These are phyloP conservation scores for Hemileia vastatrix DNA, from an alignment of 1,284 basidiomycete species.

Conservation along the genomic window DNA sequence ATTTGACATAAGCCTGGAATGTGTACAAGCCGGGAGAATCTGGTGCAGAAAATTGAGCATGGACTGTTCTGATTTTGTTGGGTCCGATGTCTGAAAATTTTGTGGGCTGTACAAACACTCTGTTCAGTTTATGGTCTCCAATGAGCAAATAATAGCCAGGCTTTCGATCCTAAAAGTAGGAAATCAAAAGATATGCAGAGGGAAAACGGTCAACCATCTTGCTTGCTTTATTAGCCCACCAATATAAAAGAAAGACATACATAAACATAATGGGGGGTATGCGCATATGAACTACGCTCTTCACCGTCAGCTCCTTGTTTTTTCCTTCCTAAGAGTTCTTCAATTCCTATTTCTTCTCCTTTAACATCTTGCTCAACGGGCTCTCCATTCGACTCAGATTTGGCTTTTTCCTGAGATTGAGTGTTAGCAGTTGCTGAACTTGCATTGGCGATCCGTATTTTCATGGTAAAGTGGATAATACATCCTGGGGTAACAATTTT, in stretches of 20 bases:
- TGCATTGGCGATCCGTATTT: slow-evolving; percentile 55
- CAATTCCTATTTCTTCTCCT: slow-evolving; percentile 55
- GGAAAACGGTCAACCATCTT: background rate
- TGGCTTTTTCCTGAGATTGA: slow-evolving; percentile 13
- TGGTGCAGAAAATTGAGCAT: slow-evolving; percentile 90
- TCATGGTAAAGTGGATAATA: slow-evolving; percentile 77
- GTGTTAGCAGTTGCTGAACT: slow-evolving; percentile 37
- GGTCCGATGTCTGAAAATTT: slow-evolving; percentile 59
- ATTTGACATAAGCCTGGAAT: slow-evolving; percentile 75
- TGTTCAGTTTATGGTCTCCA: slow-evolving; percentile 79
- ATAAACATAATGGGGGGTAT: slow-evolving; percentile 82
- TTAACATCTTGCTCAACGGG: slow-evolving; percentile 47
- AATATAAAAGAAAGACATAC: slow-evolving; percentile 49
- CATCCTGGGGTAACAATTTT: slow-evolving; percentile 75
- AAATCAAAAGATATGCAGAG: background rate
- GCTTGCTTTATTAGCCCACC: background rate
- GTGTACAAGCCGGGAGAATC: slow-evolving; percentile 72
- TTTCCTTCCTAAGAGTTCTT: slow-evolving; percentile 58
- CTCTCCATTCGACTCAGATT: slow-evolving; percentile 9
- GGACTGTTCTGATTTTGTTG: slow-evolving; percentile 68
- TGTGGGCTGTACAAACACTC: slow-evolving; percentile 80
- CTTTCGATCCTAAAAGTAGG: slow-evolving; percentile 56
- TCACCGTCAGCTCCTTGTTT: slow-evolving; percentile 52
- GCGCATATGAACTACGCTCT: slow-evolving; percentile 56
- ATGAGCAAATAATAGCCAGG: slow-evolving; percentile 78